Conservation (phyloP, 441 rosid genomes). For the Dalechampia spathulata region DNA sequence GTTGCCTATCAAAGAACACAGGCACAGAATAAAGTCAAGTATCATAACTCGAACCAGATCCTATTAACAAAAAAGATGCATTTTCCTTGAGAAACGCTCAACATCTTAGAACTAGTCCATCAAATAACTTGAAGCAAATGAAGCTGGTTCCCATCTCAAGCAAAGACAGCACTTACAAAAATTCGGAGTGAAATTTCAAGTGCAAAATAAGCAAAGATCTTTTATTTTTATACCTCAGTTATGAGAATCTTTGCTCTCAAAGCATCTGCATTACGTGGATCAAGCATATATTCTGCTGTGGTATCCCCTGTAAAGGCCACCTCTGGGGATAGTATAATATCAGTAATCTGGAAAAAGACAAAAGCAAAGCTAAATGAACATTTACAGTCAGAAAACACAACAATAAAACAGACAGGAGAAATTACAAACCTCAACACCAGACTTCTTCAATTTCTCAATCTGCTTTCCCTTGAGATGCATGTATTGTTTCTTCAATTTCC, state of each 20-base stretch:
- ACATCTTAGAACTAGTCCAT: too few relatives aligned
- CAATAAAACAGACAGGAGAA: background rate
- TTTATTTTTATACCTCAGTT: conserved; percentile 55
- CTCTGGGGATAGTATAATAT: conserved; percentile 72
- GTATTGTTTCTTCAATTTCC: conserved; percentile 86
- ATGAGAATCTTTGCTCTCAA: conserved; percentile 89
- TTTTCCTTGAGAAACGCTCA: background rate
- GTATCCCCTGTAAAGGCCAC: conserved; percentile 96
- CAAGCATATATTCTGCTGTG: conserved; percentile 85
- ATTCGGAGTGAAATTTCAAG: too few relatives aligned
- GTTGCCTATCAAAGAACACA: conserved; percentile 50
- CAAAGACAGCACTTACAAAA: too few relatives aligned
- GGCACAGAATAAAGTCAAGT: background rate
- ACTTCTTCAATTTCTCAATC: conserved; percentile 83
- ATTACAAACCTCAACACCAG: conserved; percentile 64
- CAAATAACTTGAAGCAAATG: background rate
- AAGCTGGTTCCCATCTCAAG: too few relatives aligned
- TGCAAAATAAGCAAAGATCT: background rate
- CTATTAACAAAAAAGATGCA: background rate
- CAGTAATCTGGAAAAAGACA: conserved; percentile 57
- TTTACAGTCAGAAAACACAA: background rate
- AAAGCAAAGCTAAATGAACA: conserved; percentile 12
- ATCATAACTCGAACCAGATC: background rate
- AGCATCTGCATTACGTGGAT: conserved; percentile 92
- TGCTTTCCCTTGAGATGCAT: conserved; percentile 83